These are phyloP conservation scores for Hypocreales sp. DNA, from an alignment of 2,329 filamentous ascomycete species.

Conservation along the genomic window DNA sequence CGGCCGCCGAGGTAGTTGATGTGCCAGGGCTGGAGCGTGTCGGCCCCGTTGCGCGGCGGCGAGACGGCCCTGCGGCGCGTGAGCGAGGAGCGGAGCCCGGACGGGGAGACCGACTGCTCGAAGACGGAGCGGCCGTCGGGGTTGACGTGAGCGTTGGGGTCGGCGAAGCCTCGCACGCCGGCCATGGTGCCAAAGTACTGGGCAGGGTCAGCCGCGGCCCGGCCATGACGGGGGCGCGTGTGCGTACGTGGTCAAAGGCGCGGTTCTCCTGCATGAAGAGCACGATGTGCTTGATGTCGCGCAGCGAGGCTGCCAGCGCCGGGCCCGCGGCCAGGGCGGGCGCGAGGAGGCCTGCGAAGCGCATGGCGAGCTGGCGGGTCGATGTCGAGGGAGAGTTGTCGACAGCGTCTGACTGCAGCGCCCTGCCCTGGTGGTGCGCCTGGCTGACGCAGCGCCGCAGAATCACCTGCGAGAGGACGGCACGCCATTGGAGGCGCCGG, in stretches of 20 bases:
- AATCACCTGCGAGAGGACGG: too few relatives aligned
- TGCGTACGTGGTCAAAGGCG: slow-evolving; percentile 16
- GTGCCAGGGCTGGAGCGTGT: slow-evolving; percentile 31
- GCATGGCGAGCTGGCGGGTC: too few relatives aligned
- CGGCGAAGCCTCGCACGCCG: slow-evolving; percentile 36
- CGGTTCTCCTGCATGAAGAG: slow-evolving; percentile 37
- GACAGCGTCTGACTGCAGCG: too few relatives aligned
- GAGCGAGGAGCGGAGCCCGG: neutral
- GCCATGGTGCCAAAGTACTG: slow-evolving; percentile 40
- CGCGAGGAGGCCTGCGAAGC: neutral
- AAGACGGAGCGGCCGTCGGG: slow-evolving; percentile 25
- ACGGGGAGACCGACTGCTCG: slow-evolving; percentile 27
- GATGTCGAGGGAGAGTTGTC: too few relatives aligned
- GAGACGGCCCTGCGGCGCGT: neutral
- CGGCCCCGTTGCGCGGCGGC: slow-evolving; percentile 23
- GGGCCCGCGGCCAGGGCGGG: slow-evolving; percentile 6
- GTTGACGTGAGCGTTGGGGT: slow-evolving; percentile 16
- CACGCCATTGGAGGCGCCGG: too few relatives aligned
- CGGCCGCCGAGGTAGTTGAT: slow-evolving; percentile 33
- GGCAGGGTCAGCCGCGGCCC: neutral
- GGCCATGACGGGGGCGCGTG: too few relatives aligned
- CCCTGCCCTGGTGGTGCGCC: too few relatives aligned
- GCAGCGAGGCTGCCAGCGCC: slow-evolving; percentile 21
- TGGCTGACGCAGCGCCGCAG: too few relatives aligned
- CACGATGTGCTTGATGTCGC: slow-evolving; percentile 39